Evolutionary conservation across 108 stramenopile species (phyloP).

Genomic region (Bacterosira constricta): DNA sequence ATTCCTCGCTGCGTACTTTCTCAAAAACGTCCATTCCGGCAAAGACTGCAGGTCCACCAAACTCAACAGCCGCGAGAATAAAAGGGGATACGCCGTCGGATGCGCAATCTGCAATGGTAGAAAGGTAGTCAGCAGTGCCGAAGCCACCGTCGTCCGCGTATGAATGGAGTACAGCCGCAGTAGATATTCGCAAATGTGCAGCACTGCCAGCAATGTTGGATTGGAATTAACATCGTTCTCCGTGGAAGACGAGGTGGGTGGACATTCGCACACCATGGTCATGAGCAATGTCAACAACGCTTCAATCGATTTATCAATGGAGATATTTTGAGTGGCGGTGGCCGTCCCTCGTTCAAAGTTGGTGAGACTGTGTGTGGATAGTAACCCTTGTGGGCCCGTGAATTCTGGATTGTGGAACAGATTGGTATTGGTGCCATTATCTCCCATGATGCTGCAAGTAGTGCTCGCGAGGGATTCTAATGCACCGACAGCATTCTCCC

Average conservation of each 20-base stretch:
- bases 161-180: slow-evolving; percentile 75
- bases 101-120: slow-evolving; percentile 37
- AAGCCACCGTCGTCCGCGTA: slow-evolving; percentile 43
- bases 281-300: slow-evolving; percentile 16
- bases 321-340: slow-evolving; percentile 28
- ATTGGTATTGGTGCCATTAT: slow-evolving; percentile 1
- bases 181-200: slow-evolving; percentile 79
- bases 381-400: neutral
- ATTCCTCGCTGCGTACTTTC: slow-evolving; percentile 60
- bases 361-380: slow-evolving; percentile 16
- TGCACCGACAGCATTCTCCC: slow-evolving; percentile 64
- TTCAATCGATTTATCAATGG: slow-evolving; percentile 32
- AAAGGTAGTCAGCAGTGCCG: slow-evolving; percentile 42
- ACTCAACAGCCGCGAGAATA: slow-evolving; percentile 57
- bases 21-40: slow-evolving; percentile 59
- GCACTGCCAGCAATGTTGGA: slow-evolving; percentile 7
- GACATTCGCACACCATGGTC: slow-evolving; percentile 14
- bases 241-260: neutral
- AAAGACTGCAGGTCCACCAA: slow-evolving; percentile 58
- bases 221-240: neutral
- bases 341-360: slow-evolving; percentile 49
- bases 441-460: neutral
- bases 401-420: slow-evolving; percentile 1
- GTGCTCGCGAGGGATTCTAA: slow-evolving; percentile 31
- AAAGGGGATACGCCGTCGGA: slow-evolving; percentile 21